Conservation (phyloP, 768 basidiomycete genomes). For the Lentinula aciculospora region DNA sequence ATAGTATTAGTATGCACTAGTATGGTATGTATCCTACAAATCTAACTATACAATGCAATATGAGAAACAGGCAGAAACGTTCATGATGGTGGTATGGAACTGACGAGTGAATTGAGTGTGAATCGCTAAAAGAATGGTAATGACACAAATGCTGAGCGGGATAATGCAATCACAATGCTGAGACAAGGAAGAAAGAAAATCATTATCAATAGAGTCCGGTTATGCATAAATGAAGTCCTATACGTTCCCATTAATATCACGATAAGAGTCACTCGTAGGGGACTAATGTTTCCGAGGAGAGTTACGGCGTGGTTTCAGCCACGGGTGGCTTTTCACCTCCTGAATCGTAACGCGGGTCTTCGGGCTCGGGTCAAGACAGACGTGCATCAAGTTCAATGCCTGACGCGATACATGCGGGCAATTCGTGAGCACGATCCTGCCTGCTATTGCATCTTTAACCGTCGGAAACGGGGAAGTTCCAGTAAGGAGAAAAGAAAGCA, state of each 20-base stretch:
- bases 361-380: constrained; percentile 84
- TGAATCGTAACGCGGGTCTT: constrained; percentile 72
- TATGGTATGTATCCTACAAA: constrained; percentile 1
- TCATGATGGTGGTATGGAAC: not conserved
- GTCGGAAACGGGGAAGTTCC: constrained; percentile 92
- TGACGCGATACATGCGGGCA: constrained; percentile 33
- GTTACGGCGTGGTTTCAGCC: constrained; percentile 45
- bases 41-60: not conserved
- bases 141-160: not conserved
- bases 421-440: constrained; percentile 50
- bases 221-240: not conserved
- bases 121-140: not conserved
- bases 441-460: constrained; percentile 70
- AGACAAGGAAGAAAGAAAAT: not conserved
- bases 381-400: constrained; percentile 59
- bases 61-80: not conserved
- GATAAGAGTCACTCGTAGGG: not conserved
- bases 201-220: not conserved
- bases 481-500: constrained; percentile 91
- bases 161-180: not conserved
- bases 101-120: not conserved
- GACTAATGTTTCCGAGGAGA: not conserved
- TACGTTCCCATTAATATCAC: not conserved
- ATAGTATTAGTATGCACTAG: not conserved
- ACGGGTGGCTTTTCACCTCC: constrained; percentile 80